These are phyloP conservation scores for Candida jianshihensis DNA, from an alignment of 805 yeast species.

Conservation along the genomic window DNA sequence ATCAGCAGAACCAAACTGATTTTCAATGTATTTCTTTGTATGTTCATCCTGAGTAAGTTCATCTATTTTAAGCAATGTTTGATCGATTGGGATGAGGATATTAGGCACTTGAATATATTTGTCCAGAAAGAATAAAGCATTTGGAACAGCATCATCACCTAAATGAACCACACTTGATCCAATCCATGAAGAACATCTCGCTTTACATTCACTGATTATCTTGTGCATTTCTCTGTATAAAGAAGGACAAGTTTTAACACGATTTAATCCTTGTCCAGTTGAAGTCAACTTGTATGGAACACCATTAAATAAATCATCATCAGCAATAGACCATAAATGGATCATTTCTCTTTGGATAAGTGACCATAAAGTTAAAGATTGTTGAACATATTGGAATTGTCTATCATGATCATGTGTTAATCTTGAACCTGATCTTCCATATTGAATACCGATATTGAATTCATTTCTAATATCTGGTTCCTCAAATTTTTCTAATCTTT, in stretches of 20 bases:
- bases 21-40: conserved; percentile 42
- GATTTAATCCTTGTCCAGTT: conserved; percentile 77
- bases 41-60: conserved; percentile 42
- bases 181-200: conserved; percentile 60
- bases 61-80: conserved; percentile 48
- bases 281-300: conserved; percentile 50
- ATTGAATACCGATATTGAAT: conserved; percentile 53
- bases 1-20: conserved; percentile 50
- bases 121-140: conserved; percentile 71
- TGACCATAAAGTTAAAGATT: conserved; percentile 70
- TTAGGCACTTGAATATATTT: conserved; percentile 77
- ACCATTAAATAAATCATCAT: conserved; percentile 57
- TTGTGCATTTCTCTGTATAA: conserved; percentile 65
- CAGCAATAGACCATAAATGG: conserved; percentile 71
- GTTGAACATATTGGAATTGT: conserved; percentile 69
- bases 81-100: conserved; percentile 66
- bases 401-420: conserved; percentile 66
- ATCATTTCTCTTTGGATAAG: conserved; percentile 74
- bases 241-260: conserved; percentile 68
- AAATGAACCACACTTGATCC: conserved; percentile 76
- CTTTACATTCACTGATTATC: conserved; percentile 59
- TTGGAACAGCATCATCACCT: conserved; percentile 82
- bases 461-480: conserved; percentile 33
- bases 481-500: conserved; percentile 41
- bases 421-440: conserved; percentile 64